Base-by-base conservation (phyloP, 2,329 filamentous ascomycete species). In the Zasmidium cellare region DNA sequence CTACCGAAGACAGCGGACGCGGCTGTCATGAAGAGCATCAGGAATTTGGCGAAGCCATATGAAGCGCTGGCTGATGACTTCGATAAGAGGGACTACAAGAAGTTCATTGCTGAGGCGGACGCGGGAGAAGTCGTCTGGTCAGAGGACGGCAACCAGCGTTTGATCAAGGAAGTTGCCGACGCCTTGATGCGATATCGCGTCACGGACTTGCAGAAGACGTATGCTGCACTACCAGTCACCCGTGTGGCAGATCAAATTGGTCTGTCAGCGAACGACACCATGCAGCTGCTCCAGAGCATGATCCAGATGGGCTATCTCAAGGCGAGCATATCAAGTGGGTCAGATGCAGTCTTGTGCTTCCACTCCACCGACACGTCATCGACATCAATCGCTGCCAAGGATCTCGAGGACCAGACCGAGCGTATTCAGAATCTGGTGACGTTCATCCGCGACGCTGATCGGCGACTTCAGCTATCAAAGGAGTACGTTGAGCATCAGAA, bases 161-260 rank as follows among this genome's bases (percentile, higher is more conserved):
- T 97, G 14, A 80, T 96, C 12, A 76, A 79, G 3, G 85, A 91
- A 71, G 87, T 93, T 11, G 72, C 88, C 41, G 77, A 82, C 19
- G 86, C 89, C 9, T 90, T 92, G 70, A 86, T 89, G 65, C 86
- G 87, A 66, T 91, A 88, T 77, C 87, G 89, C 59, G 84, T 97
- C 57, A 79, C 88, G 31, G 86, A 86, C 58, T 80, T 97, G 23
- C 86, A 87, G 46, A 82, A 84, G 53, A 86, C 90, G 2, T 97
- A 93, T 69, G 81, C 82, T 28, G 84, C 85, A 5, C 76, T 88
- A 31, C 81, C 83, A 3, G 75, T 87, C 9, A 73, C 77, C 3
- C 80, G 81, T 50, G 80, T 86, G 24, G 76, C 82, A 0, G 74
- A 73, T 24, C 78, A 80, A 18, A 72, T 87, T 22, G 77, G 79